Percentiles rank a stretch among this genome's conserved stretches.
phyloP scores from a whole-genome alignment of 257 asterid species.

The Solanum tarijense region DNA sequence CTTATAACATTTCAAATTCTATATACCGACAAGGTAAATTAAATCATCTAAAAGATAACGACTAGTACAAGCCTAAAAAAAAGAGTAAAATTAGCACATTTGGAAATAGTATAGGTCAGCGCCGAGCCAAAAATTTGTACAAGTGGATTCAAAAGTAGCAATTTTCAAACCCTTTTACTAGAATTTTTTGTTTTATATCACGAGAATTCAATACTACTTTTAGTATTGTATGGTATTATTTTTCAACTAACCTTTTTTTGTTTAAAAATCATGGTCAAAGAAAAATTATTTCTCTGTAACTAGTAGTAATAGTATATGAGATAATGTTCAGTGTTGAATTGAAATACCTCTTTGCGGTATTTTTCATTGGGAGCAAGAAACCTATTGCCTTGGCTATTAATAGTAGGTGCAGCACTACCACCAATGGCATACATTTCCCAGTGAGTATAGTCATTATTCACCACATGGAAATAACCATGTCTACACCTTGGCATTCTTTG shows the following conservation, averaged over 20 bases:
- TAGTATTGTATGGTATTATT: too few relatives aligned
- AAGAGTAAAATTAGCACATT: too few relatives aligned
- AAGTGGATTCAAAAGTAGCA: too few relatives aligned
- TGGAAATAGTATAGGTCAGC: too few relatives aligned
- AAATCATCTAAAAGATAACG: too few relatives aligned
- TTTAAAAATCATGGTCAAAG: background rate
- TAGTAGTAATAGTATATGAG: background rate
- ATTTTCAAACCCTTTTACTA: too few relatives aligned
- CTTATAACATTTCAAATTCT: background rate
- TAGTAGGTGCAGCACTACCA: constrained; percentile 82
- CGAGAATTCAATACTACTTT: too few relatives aligned
- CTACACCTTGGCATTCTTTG: constrained; percentile 98
- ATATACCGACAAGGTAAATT: too few relatives aligned
- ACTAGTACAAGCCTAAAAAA: too few relatives aligned
- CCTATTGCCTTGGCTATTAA: constrained; percentile 75
- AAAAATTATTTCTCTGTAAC: background rate
- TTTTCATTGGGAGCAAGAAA: constrained; percentile 57
- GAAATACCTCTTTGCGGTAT: constrained; percentile 41
- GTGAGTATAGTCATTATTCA: constrained; percentile 78
- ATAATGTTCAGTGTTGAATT: background rate
- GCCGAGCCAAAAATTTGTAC: too few relatives aligned
- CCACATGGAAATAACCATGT: constrained; percentile 85
- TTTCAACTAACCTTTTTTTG: background rate
- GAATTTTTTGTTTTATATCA: too few relatives aligned
- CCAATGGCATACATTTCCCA: constrained; percentile 95